phyloP scores from a whole-genome alignment of 805 yeast species.

The Naumovozyma dairenensis region DNA sequence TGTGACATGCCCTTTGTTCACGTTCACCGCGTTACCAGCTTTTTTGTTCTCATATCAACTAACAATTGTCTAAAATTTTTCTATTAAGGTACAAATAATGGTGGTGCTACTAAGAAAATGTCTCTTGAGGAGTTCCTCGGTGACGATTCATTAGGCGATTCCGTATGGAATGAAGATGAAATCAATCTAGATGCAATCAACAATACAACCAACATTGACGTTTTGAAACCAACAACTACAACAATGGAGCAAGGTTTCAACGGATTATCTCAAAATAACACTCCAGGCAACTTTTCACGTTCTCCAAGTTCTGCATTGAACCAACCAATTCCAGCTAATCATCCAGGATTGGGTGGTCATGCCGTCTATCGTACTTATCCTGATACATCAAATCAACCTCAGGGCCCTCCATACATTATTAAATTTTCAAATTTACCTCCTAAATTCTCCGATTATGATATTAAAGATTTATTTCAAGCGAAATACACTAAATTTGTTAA shows the following conservation, averaged over 20 bases:
- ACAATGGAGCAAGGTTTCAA: neutral
- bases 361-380: conserved; percentile 1
- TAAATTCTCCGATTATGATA: conserved; percentile 37
- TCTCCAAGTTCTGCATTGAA: conserved; percentile 4
- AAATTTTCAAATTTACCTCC: conserved; percentile 54
- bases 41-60: no score
- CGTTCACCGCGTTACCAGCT: no score
- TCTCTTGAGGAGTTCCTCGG: conserved; percentile 37
- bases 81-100: conserved; percentile 8
- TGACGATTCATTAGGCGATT: conserved; percentile 32
- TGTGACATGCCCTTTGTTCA: no score
- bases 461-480: conserved; percentile 53
- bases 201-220: conserved; percentile 25
- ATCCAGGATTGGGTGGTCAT: neutral
- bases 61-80: no score
- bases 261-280: neutral
- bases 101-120: conserved; percentile 33
- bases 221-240: conserved; percentile 13
- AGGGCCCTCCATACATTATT: conserved; percentile 52
- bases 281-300: neutral
- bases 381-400: conserved; percentile 10
- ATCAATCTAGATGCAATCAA: conserved; percentile 27
- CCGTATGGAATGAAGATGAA: conserved; percentile 29
- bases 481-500: conserved; percentile 49
- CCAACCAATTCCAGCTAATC: neutral